Evolutionary conservation across 1,139 yeast genomes (phyloP), one percentile per base, ranked within the genome.

Genomic region (Saccharomyces uvarum): DNA sequence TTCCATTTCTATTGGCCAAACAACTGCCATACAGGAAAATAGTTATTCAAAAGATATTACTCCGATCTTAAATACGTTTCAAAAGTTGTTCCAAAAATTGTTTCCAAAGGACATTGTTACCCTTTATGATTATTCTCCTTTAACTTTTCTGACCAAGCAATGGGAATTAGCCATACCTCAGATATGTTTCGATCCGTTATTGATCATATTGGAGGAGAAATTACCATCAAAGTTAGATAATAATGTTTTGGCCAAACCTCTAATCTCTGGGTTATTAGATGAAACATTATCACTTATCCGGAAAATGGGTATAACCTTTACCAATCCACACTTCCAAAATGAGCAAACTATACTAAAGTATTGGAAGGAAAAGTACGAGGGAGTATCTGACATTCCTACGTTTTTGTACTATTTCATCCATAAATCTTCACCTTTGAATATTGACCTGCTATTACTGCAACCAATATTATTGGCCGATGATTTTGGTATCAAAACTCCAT

Each of bases 391-490:
- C 24, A 50, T 56, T 33, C 68, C 67, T 26, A 54, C 61, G 16
- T 56, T 62, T 33, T 57, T 62, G n/a, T 65, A 60, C 55, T 67
- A 63, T 56, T 66, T 63, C 49, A 54, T 60, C 47, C 61, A 57
- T 47, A 64, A 56, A 31, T 59, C 59, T 11, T 57, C 62, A 4
- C 57, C 62, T 2, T 55, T 88, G 57, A 82, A 84, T 59, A 75
- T 86, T 52, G 97, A 90, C 69, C 75, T 89, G 65, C 74, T 88
- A 51, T 73, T 90, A 54, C 76, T 89, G 57, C 95, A 88, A 67
- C 96, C 96, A 2, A 89, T 90, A 56, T 74, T 90, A 53, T 74
- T 88, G 57, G 96, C 95, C 19, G 96, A 89, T 70, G 96, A 88
- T 68, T 81, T 80, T 65, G 85, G 86, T 50, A 83, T 89, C 54